Evolutionary conservation across 129 eudicot species (phyloP).

Genomic region (Kitagawia praeruptora): DNA sequence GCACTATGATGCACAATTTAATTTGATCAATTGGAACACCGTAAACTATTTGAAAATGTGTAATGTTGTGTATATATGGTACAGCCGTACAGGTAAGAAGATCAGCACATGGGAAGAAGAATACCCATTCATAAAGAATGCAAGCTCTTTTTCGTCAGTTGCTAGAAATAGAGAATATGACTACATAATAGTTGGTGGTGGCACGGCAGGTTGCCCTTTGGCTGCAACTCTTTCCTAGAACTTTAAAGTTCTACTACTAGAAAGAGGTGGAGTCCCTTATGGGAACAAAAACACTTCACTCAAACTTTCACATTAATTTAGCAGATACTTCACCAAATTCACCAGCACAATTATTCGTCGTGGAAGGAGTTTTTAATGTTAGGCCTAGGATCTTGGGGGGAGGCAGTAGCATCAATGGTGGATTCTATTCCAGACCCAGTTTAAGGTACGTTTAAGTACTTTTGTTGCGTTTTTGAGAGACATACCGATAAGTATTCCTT

Average conservation of each 20-base stretch:
- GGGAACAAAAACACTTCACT: slow-evolving; percentile 55
- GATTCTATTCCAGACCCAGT: slow-evolving; percentile 89
- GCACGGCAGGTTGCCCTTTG: slow-evolving; percentile 93
- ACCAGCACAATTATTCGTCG: slow-evolving; percentile 63
- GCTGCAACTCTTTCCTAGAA: slow-evolving; percentile 79
- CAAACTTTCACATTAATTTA: slow-evolving; percentile 69
- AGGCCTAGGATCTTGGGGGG: slow-evolving; percentile 90
- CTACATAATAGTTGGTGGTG: slow-evolving; percentile 86
- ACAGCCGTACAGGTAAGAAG: slow-evolving; percentile 40
- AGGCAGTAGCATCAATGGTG: slow-evolving; percentile 83
- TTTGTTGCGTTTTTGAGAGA: too few species aligned
- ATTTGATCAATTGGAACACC: too few species aligned
- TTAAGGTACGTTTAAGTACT: slow-evolving; percentile 32
- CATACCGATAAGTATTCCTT: not conserved
- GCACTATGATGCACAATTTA: too few species aligned
- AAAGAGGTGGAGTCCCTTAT: slow-evolving; percentile 93
- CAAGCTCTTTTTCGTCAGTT: slow-evolving; percentile 48
- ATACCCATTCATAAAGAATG: slow-evolving; percentile 60
- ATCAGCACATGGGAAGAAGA: slow-evolving; percentile 25
- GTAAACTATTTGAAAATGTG: not conserved
- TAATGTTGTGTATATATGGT: not conserved
- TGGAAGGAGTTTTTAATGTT: slow-evolving; percentile 83
- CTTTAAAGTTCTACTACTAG: slow-evolving; percentile 60
- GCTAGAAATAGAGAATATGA: slow-evolving; percentile 36
- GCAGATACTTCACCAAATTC: slow-evolving; percentile 67